Base-by-base conservation (phyloP, 176 grass and related monocot genomes). In the Eleusine coracana region DNA sequence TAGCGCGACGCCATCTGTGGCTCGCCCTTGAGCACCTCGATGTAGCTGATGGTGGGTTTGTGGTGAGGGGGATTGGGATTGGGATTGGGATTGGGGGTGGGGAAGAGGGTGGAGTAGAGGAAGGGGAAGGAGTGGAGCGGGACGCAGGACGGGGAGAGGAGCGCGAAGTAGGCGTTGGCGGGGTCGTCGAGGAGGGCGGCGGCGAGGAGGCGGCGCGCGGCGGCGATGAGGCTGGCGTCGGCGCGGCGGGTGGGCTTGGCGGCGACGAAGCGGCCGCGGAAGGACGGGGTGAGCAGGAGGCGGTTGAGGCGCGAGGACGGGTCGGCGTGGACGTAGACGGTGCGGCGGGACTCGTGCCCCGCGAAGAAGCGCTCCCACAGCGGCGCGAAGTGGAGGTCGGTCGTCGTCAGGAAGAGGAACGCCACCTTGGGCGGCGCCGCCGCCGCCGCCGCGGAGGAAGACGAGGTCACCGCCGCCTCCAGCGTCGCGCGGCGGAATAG, bases 21-120 rank as follows among this genome's bases (percentile, higher is more conserved):
- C 84, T 98, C 90, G 6, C 79, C 88, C 1, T 86, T 37, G 68
- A 98, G 96, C 87, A 95, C 94, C 88, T 98, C 96, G 87, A 98
- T 95, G 82, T 91, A 98, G 90, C 95, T 97, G 3, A 2, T 11
- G 15, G 65, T 14, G 44, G 44, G 29, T 5, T 6, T 82, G 29
- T 41, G 86, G 27, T 11, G 81, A 59, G 58, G 76, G 25, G 25
- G 48, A 10, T 76, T 13, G 20, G 51, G 3, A 16, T 4, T 0
- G 29, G 52, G 1, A 5, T 38, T 0, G 13, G 74, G 0, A 0
- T 59, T 0, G 1, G 39, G 7, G 0, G 42, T 3, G 0, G 79
- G 88, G 83, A 94, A 86, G 51, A 95, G 81, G 7, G 86, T 15
- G 13, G 18, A 29, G 90, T 91, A 86, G 68, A 92, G 76, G 63